phyloP scores from a whole-genome alignment of 495 filamentous ascomycete genomes.

The Usnea hakonensis region DNA sequence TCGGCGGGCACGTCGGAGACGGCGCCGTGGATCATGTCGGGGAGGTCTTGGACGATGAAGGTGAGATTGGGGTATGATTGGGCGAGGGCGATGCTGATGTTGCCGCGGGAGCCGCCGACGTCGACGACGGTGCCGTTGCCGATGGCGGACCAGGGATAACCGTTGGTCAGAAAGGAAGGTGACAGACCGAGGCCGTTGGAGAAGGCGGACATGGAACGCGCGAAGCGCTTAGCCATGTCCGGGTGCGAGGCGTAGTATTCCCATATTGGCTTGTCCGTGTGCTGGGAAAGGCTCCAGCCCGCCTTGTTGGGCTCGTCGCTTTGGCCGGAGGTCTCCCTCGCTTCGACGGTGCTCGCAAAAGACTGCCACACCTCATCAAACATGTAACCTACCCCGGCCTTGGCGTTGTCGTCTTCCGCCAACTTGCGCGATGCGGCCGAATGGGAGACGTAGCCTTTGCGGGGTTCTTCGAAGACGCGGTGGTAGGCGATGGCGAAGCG shows the following conservation, averaged over 20 bases:
- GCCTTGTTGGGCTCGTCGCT: not conserved
- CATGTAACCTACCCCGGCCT: constrained; percentile 42
- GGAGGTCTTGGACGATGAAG: constrained; percentile 49
- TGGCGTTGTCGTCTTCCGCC: constrained; percentile 35
- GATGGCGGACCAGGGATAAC: constrained; percentile 38
- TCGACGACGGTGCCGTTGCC: constrained; percentile 27
- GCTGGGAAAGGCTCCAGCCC: constrained; percentile 12
- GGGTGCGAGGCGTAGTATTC: constrained; percentile 36
- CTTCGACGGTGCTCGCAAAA: constrained; percentile 3
- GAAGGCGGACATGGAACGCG: constrained; percentile 43
- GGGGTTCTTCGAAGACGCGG: constrained; percentile 47
- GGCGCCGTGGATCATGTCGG: constrained; percentile 37
- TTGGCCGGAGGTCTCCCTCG: not conserved
- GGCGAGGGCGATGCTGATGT: constrained; percentile 26
- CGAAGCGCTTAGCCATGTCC: constrained; percentile 42
- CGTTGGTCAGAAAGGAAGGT: constrained; percentile 33
- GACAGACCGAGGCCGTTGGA: constrained; percentile 43
- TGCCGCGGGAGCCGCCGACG: constrained; percentile 31
- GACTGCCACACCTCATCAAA: constrained; percentile 20
- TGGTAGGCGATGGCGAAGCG: constrained; percentile 47
- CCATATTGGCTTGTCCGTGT: constrained; percentile 10
- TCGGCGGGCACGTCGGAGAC: constrained; percentile 29
- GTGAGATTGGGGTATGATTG: constrained; percentile 22
- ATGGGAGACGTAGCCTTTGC: constrained; percentile 43
- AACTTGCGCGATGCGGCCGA: constrained; percentile 42